Conservation (phyloP, 1,284 basidiomycete species). For the Malassezia psittaci region DNA sequence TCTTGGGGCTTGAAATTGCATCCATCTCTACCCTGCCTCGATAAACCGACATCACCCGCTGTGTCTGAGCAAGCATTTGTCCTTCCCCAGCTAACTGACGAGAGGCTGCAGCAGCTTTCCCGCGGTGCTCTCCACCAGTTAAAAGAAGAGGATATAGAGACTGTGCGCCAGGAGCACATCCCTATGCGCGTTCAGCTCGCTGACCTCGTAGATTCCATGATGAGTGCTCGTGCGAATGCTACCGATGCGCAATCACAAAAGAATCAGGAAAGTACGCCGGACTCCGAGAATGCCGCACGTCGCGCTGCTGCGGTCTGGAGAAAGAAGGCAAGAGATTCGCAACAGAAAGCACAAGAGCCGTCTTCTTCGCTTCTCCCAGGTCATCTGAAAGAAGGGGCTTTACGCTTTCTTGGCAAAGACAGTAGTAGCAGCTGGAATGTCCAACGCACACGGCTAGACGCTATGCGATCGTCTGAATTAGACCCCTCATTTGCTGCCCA, state of each 20-base stretch:
- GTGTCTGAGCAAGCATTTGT: conserved; percentile 25
- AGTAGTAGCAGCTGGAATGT: conserved; percentile 9
- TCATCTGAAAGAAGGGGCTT: not conserved
- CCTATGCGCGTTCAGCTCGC: conserved; percentile 27
- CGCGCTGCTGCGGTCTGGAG: conserved; percentile 34
- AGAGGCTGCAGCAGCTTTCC: conserved; percentile 25
- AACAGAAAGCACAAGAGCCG: not conserved
- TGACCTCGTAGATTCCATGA: conserved; percentile 33
- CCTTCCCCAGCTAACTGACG: not conserved
- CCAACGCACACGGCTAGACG: not conserved
- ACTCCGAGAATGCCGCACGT: conserved; percentile 31
- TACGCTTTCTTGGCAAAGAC: conserved; percentile 8
- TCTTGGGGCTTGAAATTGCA: conserved; percentile 57
- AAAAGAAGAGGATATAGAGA: conserved; percentile 33
- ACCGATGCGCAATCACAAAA: not conserved
- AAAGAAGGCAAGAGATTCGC: not conserved
- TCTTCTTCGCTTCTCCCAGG: not conserved
- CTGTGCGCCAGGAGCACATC: conserved; percentile 26
- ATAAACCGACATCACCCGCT: conserved; percentile 39
- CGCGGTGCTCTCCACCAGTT: conserved; percentile 25
- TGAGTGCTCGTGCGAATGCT: conserved; percentile 14
- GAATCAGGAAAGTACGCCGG: not conserved
- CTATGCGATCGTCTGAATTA: not conserved
- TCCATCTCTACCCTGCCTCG: conserved; percentile 56
- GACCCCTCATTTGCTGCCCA: not conserved